Base-by-base conservation (phyloP, 208 protist genomes). In the Crithidia sp. region DNA sequence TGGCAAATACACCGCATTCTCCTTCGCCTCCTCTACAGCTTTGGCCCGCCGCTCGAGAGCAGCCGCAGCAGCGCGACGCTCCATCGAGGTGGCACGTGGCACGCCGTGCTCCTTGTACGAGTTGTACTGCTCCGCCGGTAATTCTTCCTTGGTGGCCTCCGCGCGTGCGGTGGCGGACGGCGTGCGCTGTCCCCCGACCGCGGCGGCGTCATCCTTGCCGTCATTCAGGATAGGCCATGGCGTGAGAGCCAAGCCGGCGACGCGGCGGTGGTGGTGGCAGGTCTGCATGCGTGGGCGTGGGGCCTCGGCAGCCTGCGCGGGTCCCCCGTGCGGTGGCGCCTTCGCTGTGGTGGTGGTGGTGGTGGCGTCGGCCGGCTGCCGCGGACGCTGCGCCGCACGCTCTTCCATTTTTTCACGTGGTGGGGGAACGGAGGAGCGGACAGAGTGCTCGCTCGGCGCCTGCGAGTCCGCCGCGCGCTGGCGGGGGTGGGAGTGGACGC, bases 121-220 rank as follows among this genome's bases (percentile, higher is more conserved):
- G 55, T 40, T 45, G 50, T 77, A 77, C 64, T 70, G 72, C 57
- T 67, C 5, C 44, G 72, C 72, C 12, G 64, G 64, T 12, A 77
- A 65, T 58, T 78, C 66, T 19, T 62, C 17, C 44, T 72, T 40
- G 39, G 63, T 44, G 57, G 44, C 66, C 49, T 17, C 52, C 36
- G 64, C 64, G 2, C 73, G 74, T 2, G 53, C 52, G n/a, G 50
- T 40, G 10, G 74, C 66, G 28, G 74, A 62, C 40, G 66, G 66
- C 45, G 66, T 4, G 3, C 52, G 14, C 12, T 57, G 0, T 40
- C 17, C 43, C 4, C 53, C 53, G 39, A 60, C 17, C 17, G 10
- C 36, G 47, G 53, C 56, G 4, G 59, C 53, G 39, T 19, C 43
- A 10, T 63, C 28, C 43, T 50, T 17, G 17, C 59, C 61, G 66